phyloP scores from a whole-genome alignment of 495 filamentous ascomycete species.

The Penicillium cinerascens region DNA sequence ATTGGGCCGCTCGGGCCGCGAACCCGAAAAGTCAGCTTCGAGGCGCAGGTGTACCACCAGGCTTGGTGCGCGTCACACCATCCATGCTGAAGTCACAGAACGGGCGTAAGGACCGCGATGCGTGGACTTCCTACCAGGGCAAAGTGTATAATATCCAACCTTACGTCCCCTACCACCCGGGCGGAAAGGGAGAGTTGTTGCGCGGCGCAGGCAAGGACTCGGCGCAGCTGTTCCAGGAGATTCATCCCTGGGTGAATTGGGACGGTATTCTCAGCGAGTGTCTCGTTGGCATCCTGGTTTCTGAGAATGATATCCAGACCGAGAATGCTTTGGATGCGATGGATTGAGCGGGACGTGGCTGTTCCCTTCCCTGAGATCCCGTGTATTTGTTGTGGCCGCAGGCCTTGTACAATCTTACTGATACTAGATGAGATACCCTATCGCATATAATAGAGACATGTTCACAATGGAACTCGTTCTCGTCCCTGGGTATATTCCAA shows the following conservation, averaged over 20 bases:
- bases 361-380: too few relatives aligned
- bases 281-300: constrained; percentile 78
- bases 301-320: constrained; percentile 59
- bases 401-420: constrained; percentile 10
- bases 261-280: constrained; percentile 89
- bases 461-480: not conserved
- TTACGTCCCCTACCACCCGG: constrained; percentile 87
- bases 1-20: constrained; percentile 82
- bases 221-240: constrained; percentile 80
- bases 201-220: constrained; percentile 66
- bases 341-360: constrained; percentile 50
- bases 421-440: constrained; percentile 18
- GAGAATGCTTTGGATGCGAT: constrained; percentile 61
- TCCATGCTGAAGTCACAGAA: constrained; percentile 69
- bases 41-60: constrained; percentile 50
- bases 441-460: not conserved
- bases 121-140: constrained; percentile 83
- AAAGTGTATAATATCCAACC: constrained; percentile 92
- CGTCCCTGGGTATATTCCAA: constrained; percentile 2
- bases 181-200: constrained; percentile 82
- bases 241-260: constrained; percentile 98
- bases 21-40: constrained; percentile 65
- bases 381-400: not conserved
- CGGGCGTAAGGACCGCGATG: constrained; percentile 75
- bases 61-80: constrained; percentile 67